Conservation (phyloP, 2,329 filamentous ascomycete genomes). For the Biscogniauxia marginata region DNA sequence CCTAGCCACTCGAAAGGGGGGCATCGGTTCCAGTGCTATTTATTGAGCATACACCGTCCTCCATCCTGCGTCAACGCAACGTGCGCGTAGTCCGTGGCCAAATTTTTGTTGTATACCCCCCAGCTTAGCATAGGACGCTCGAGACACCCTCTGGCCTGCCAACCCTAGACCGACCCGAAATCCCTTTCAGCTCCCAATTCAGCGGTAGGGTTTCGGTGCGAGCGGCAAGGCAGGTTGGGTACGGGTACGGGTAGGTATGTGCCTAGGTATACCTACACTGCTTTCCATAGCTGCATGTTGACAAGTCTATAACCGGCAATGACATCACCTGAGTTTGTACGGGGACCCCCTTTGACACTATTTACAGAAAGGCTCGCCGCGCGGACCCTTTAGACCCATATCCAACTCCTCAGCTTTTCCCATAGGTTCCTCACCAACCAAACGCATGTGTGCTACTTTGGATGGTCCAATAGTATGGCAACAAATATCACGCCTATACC, state of each 20-base stretch:
- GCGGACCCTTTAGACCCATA: background rate
- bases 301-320: background rate
- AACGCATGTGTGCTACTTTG: background rate
- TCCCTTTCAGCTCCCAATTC: background rate
- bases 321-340: background rate
- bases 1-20: background rate
- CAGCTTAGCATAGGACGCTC: background rate
- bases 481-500: constrained; percentile 16
- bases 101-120: background rate
- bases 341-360: background rate
- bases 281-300: too few species aligned
- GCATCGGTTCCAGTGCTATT: background rate
- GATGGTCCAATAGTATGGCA: constrained; percentile 17
- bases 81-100: background rate
- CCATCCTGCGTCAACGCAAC: background rate
- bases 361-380: background rate
- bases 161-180: background rate
- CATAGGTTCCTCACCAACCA: background rate
- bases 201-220: background rate
- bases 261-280: background rate
- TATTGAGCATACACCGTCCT: background rate
- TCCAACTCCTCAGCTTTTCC: background rate
- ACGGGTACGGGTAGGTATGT: background rate
- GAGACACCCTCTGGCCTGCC: background rate
- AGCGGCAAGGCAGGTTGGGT: background rate